Evolutionary conservation across 148 eudicot species (phyloP), one percentile per base, ranked within the genome.

Genomic region (Cornus kousa): DNA sequence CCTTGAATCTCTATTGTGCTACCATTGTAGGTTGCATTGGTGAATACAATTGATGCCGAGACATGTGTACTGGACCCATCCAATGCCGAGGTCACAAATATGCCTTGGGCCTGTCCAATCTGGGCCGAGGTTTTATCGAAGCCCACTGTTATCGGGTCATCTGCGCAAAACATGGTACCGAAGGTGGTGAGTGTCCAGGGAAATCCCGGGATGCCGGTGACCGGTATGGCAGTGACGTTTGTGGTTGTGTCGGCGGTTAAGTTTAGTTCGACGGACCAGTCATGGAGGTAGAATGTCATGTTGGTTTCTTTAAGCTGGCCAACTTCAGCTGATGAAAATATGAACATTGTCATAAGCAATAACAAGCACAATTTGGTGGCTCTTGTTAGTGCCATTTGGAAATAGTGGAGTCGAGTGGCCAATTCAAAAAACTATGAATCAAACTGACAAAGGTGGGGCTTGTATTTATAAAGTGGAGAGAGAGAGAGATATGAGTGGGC

Each of bases 1-100:
- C 66, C 76, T 35, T 73, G 67, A 31, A 73, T 53, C 40, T 73
- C 76, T 10, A 73, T 5, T 6, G 75, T 72, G 62, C 62, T 50
- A 4, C 64, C 75, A 28, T 48, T 72, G 39, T 72, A 50, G 9
- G 48, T 24, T 13, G 9, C 55, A 55, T 5, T 55, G 7, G 40
- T 55, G 16, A 73, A 73, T n/a, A 35, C 75, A 72, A 72, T 72
- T 7, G 75, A 72, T 10, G 24, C 9, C 62, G 24, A 7, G 62
- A 53, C 75, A 9, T 73, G 67, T 9, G 43, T 16, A 32, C 17
- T 73, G 0, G 66, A 28, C 16, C 76, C 76, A 19, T 73, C 40
- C 39, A 73, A 35, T 2, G 76, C 53, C 7, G 76, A 73, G 39
- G 66, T 57, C 66, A 55, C 62, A 16, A 9, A 72, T 62, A 72